Conservation (phyloP, 2,329 filamentous ascomycete species). For the Thielaviopsis ethacetica region DNA sequence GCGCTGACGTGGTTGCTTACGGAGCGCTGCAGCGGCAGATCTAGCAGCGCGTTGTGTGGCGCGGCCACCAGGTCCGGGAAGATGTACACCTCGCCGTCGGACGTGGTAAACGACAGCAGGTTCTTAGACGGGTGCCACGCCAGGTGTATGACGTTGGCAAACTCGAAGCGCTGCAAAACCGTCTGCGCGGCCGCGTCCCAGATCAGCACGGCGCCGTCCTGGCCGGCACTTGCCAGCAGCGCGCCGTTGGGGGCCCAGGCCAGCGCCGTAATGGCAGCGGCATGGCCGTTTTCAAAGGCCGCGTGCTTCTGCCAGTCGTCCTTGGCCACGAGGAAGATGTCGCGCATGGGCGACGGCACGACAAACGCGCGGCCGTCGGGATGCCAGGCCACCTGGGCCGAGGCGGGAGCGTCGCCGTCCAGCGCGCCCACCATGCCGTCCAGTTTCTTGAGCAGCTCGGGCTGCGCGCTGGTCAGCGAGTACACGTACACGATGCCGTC, state of each 20-base stretch:
- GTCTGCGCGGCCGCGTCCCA: slow-evolving; percentile 88
- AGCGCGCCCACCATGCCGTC: slow-evolving; percentile 70
- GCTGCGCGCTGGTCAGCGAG: slow-evolving; percentile 59
- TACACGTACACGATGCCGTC: slow-evolving; percentile 88
- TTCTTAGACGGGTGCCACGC: slow-evolving; percentile 87
- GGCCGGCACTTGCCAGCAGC: slow-evolving; percentile 55
- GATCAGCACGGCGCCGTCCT: slow-evolving; percentile 53
- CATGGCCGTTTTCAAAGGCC: slow-evolving; percentile 62
- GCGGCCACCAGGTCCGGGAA: slow-evolving; percentile 52
- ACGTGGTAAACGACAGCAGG: slow-evolving; percentile 77
- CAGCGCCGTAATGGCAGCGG: slow-evolving; percentile 68
- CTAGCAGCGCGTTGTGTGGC: slow-evolving; percentile 39
- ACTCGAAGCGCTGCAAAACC: slow-evolving; percentile 61
- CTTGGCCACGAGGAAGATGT: slow-evolving; percentile 76
- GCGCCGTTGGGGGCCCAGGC: slow-evolving; percentile 94
- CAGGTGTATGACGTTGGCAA: slow-evolving; percentile 69
- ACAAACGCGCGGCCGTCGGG: slow-evolving; percentile 88
- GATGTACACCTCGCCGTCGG: slow-evolving; percentile 85
- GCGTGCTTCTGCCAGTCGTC: slow-evolving; percentile 81
- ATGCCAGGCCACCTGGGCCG: slow-evolving; percentile 70
- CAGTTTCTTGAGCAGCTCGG: slow-evolving; percentile 65
- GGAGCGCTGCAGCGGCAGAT: slow-evolving; percentile 50
- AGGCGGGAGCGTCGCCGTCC: slow-evolving; percentile 46
- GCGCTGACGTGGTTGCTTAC: slow-evolving; percentile 34
- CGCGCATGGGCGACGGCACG: slow-evolving; percentile 62